phyloP scores from a whole-genome alignment of 768 basidiomycete genomes.

The Calvatia gigantea region DNA sequence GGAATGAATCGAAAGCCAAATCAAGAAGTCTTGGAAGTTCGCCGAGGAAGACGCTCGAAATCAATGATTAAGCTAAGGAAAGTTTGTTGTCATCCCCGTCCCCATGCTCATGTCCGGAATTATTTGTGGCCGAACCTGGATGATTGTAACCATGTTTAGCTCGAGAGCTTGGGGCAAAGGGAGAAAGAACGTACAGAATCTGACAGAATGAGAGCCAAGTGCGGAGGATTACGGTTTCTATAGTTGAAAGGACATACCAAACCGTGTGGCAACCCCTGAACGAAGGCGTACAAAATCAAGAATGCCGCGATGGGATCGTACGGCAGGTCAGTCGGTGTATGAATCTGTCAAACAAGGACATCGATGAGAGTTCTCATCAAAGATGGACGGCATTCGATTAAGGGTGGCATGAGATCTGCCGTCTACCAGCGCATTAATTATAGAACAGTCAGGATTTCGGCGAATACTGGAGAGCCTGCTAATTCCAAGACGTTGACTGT shows the following conservation, averaged over 20 bases:
- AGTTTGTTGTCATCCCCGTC: not conserved
- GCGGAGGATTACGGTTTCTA: not conserved
- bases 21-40: not conserved
- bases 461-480: not conserved
- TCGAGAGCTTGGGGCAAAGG: not conserved
- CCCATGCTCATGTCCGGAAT: not conserved
- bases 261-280: not conserved
- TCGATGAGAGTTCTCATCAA: not conserved
- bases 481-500: not conserved
- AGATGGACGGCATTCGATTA: not conserved
- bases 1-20: not conserved
- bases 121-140: not conserved
- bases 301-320: slow-evolving; percentile 2
- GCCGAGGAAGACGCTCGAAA: slow-evolving; percentile 11
- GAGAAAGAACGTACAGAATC: not conserved
- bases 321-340: not conserved
- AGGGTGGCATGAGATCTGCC: not conserved
- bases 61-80: not conserved
- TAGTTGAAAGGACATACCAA: not conserved
- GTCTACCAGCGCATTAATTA: not conserved
- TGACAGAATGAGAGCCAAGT: not conserved
- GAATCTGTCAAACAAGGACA: not conserved
- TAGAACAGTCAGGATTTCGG: not conserved
- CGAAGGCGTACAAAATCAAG: not conserved
- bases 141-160: not conserved